Conservation (phyloP, 192 early-diverging fungal species). For the Podila horticola region DNA sequence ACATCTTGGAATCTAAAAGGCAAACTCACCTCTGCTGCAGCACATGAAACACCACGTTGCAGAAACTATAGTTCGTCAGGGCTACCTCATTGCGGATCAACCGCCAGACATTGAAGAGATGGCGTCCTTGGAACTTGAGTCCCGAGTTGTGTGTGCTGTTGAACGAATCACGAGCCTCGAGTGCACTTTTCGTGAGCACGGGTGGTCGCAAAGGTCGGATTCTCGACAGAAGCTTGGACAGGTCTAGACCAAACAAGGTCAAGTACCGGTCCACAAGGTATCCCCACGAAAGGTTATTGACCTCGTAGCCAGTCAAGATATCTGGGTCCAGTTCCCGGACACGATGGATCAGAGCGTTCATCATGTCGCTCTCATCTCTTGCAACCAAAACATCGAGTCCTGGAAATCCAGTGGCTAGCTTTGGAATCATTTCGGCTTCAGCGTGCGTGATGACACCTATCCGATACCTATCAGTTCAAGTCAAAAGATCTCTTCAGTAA, state of each 20-base stretch:
- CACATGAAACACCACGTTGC: slow-evolving; percentile 77
- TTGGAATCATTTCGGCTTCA: slow-evolving; percentile 28
- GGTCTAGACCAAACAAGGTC: slow-evolving; percentile 24
- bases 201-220: slow-evolving; percentile 8
- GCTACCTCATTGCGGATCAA: slow-evolving; percentile 81
- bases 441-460: slow-evolving; percentile 64
- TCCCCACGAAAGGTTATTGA: slow-evolving; percentile 91
- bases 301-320: slow-evolving; percentile 87
- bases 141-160: slow-evolving; percentile 56
- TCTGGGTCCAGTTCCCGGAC: slow-evolving; percentile 82
- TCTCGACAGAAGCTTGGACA: slow-evolving; percentile 36
- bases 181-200: slow-evolving; percentile 23
- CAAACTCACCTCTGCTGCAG: slow-evolving; percentile 70
- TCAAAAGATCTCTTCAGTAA: too few relatives aligned
- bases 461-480: slow-evolving; percentile 46
- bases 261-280: slow-evolving; percentile 59
- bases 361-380: slow-evolving; percentile 66
- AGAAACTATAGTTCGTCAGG: slow-evolving; percentile 82
- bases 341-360: slow-evolving; percentile 63
- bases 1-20: background rate
- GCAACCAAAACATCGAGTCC: slow-evolving; percentile 53
- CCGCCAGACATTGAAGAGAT: slow-evolving; percentile 91
- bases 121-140: slow-evolving; percentile 76
- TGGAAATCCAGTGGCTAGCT: slow-evolving; percentile 36
- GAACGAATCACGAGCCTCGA: slow-evolving; percentile 33